A percentile compares a stretch with the other conserved stretches of the same genome.
phyloP scores from a whole-genome alignment of 805 yeast genomes.

The Kregervanrija fluxuum region DNA sequence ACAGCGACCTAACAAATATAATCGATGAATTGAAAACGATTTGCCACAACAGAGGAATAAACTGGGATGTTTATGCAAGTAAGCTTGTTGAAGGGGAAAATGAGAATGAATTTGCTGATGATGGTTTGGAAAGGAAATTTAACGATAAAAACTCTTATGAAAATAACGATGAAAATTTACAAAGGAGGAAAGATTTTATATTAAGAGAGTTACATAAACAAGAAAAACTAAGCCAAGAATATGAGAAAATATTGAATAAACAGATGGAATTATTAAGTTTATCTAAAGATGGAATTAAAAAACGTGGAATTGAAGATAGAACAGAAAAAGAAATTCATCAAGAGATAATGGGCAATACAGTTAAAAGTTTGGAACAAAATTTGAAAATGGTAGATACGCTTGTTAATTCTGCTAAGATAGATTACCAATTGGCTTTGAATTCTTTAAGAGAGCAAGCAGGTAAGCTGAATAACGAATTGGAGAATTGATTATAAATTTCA shows the following conservation, averaged over 20 bases:
- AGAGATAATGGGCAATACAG: constrained; percentile 10
- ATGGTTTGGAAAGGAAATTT: too few relatives aligned
- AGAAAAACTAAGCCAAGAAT: constrained; percentile 23
- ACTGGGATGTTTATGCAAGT: constrained; percentile 6
- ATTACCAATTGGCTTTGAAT: not conserved
- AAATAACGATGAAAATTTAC: not conserved
- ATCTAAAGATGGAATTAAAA: constrained; percentile 4
- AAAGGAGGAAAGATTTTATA: constrained; percentile 16
- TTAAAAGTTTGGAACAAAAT: constrained; percentile 10
- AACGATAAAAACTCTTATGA: too few relatives aligned
- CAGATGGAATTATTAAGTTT: constrained; percentile 23
- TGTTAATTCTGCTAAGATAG: constrained; percentile 4
- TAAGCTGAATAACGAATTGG: too few relatives aligned
- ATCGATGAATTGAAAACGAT: constrained; percentile 11
- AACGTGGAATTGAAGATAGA: constrained; percentile 12
- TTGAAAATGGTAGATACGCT: constrained; percentile 9
- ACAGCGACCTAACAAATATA: constrained; percentile 16
- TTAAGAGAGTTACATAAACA: constrained; percentile 28
- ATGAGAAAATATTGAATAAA: constrained; percentile 20
- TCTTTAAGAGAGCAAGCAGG: too few relatives aligned
- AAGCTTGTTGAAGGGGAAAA: constrained; percentile 1
- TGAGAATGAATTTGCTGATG: not conserved
- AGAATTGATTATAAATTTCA: too few relatives aligned
- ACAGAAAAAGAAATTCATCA: constrained; percentile 15
- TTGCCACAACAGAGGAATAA: constrained; percentile 5